phyloP scores from a whole-genome alignment of 2,329 filamentous ascomycete genomes.

The Thermomyces lanuginosus region DNA sequence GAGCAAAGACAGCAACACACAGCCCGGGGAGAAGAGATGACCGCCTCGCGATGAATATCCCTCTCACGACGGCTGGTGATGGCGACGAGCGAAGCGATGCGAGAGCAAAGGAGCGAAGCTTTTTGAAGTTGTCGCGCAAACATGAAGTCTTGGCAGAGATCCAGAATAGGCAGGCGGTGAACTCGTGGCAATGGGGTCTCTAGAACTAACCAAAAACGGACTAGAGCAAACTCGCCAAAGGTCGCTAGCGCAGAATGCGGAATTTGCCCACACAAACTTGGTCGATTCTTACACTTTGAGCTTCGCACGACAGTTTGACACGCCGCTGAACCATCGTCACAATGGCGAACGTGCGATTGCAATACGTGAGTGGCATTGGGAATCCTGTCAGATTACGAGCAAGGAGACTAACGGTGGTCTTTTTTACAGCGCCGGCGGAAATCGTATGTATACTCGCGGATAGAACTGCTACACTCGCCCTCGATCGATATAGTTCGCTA shows the following conservation, averaged over 20 bases:
- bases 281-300: constrained; percentile 19
- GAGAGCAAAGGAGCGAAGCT: constrained; percentile 4
- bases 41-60: too few relatives aligned
- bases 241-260: constrained; percentile 19
- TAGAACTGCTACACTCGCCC: too few relatives aligned
- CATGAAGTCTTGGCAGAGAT: constrained; percentile 1
- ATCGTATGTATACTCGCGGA: constrained; percentile 44
- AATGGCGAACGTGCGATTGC: constrained; percentile 38
- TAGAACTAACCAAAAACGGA: constrained; percentile 10
- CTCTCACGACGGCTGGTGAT: constrained; percentile 13
- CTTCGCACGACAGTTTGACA: constrained; percentile 27
- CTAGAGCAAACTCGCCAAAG: constrained; percentile 24
- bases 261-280: constrained; percentile 32
- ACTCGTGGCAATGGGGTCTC: constrained; percentile 11
- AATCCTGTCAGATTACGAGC: constrained; percentile 1
- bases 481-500: constrained; percentile 12
- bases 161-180: constrained; percentile 15
- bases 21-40: constrained; percentile 9
- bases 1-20: constrained; percentile 5
- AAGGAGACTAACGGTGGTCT: constrained; percentile 14
- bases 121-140: too few relatives aligned
- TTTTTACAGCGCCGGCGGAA: constrained; percentile 52
- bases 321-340: constrained; percentile 29
- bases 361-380: constrained; percentile 25
- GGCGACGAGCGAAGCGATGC: constrained; percentile 3